Evolutionary conservation across 2,329 filamentous ascomycete species (phyloP).

Genomic region (Piedraia hortae): DNA sequence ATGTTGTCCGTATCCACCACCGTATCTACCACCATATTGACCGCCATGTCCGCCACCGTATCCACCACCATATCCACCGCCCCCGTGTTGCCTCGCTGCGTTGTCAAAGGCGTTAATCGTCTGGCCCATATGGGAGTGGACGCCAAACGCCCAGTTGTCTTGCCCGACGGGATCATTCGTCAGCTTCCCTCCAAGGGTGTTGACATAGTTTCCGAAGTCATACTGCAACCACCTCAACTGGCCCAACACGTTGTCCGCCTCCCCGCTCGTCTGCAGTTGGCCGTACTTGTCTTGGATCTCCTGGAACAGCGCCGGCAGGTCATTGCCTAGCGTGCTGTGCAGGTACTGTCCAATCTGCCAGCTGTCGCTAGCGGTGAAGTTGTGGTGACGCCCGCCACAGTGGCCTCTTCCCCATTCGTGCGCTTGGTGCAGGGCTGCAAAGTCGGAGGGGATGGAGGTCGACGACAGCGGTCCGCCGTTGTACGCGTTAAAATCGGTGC

Average conservation of each 20-base stretch:
- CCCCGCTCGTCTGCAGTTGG: slow-evolving; percentile 1
- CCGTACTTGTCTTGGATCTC: slow-evolving; percentile 1
- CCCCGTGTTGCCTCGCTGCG: no score
- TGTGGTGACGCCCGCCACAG: background rate
- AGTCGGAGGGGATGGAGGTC: slow-evolving; percentile 1
- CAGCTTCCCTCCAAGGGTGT: background rate
- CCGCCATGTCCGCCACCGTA: no score
- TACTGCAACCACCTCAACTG: background rate
- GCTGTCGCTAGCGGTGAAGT: slow-evolving; percentile 1
- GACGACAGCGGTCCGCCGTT: background rate
- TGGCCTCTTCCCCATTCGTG: background rate
- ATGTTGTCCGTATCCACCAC: no score
- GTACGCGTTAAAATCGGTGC: slow-evolving; percentile 1
- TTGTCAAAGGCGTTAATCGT: no score
- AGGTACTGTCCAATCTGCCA: background rate
- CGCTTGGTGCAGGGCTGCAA: slow-evolving; percentile 1
- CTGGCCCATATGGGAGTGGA: no score
- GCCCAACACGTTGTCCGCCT: background rate
- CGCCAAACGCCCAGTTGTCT: no score
- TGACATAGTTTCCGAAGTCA: background rate
- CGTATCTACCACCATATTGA: no score
- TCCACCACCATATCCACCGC: no score
- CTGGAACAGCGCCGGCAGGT: background rate
- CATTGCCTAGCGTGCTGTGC: background rate
- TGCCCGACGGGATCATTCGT: background rate